Conservation (phyloP, 441 rosid species). For the Gossypium davidsonii region DNA sequence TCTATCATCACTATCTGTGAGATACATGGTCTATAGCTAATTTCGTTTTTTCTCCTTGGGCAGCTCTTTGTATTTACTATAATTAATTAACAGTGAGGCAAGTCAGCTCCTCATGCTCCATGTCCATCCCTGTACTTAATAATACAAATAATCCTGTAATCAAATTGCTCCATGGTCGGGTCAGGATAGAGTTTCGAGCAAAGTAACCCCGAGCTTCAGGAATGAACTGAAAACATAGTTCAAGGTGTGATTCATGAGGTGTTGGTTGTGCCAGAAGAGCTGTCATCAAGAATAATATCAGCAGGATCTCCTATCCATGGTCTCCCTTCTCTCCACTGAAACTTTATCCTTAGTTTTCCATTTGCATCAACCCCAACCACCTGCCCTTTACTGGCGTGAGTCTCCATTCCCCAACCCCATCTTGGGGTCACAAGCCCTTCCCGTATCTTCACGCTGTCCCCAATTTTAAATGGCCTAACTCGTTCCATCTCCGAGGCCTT, state of each 20-base stretch:
- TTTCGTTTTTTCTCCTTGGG: conserved; percentile 2
- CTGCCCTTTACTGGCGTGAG: conserved; percentile 78
- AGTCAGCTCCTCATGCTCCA: conserved; percentile 20
- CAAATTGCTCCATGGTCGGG: not conserved
- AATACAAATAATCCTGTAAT: conserved; percentile 19
- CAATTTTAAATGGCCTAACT: conserved; percentile 63
- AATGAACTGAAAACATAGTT: not conserved
- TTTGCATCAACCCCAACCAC: conserved; percentile 93
- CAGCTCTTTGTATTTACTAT: conserved; percentile 21
- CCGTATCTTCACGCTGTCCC: conserved; percentile 73
- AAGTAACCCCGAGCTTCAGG: conserved; percentile 1
- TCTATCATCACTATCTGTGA: conserved; percentile 18
- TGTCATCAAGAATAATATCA: conserved; percentile 66
- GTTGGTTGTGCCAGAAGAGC: conserved; percentile 18
- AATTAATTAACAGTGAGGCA: conserved; percentile 27
- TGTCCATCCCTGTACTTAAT: conserved; percentile 28
- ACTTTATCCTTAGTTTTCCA: conserved; percentile 84
- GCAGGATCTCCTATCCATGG: conserved; percentile 99
- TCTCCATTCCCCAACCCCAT: conserved; percentile 99
- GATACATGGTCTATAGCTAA: conserved; percentile 35
- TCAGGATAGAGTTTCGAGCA: not conserved
- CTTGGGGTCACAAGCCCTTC: conserved; percentile 77
- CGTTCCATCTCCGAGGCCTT: conserved; percentile 83
- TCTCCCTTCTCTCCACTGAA: conserved; percentile 95
- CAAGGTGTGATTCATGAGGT: conserved; percentile 11